Percentiles rank a stretch among this genome's conserved stretches.
Conservation (phyloP, 305 asterid genomes). For the Fraxinus angustifolia region DNA sequence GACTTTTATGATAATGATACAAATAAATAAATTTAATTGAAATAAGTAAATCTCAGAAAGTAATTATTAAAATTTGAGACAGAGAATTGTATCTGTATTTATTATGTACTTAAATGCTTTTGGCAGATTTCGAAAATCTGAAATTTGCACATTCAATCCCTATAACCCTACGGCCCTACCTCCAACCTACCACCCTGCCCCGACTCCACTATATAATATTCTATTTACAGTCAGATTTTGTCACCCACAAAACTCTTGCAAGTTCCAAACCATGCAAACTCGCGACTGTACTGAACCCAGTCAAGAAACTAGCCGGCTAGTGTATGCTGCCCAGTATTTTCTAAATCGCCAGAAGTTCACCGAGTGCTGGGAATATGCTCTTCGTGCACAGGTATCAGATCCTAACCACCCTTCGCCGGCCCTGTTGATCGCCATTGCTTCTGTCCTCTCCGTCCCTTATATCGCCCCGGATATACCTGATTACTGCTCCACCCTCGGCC, state of each 20-base stretch:
- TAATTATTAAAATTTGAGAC: neutral
- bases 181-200: neutral
- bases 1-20: neutral
- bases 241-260: neutral
- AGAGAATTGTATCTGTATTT: neutral
- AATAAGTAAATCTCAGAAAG: neutral
- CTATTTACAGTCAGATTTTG: neutral
- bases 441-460: too few species aligned
- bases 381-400: too few species aligned
- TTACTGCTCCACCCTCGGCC: too few species aligned
- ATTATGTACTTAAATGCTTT: neutral
- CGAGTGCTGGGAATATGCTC: too few species aligned
- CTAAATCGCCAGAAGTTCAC: too few species aligned
- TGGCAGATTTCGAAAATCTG: neutral
- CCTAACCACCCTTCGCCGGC: too few species aligned
- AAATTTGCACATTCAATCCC: too few species aligned
- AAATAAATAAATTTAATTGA: too few species aligned
- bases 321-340: too few species aligned
- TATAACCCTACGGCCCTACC: neutral
- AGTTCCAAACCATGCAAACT: neutral
- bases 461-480: too few species aligned
- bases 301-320: too few species aligned
- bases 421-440: too few species aligned
- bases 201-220: neutral
- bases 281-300: neutral